These are phyloP conservation scores for Pterocarpus macrocarpus DNA, from an alignment of 306 rosid genomes.

Conservation along the genomic window DNA sequence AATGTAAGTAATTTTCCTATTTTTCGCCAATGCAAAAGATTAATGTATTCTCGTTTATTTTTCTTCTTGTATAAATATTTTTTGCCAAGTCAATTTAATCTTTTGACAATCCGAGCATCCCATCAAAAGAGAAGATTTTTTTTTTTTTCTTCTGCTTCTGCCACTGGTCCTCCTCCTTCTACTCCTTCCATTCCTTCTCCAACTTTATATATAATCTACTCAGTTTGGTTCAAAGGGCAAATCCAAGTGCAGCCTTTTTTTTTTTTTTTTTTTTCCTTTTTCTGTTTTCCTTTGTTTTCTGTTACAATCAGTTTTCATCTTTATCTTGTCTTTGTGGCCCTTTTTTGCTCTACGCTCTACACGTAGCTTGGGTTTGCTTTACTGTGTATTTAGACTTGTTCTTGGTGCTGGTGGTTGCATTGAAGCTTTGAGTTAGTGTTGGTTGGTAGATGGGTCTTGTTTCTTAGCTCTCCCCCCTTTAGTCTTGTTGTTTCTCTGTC, in stretches of 20 bases:
- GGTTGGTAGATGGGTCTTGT: slow-evolving; percentile 53
- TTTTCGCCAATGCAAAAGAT: no score
- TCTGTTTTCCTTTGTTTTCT: no score
- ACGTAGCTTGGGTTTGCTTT: slow-evolving; percentile 29
- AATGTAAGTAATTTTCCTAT: no score
- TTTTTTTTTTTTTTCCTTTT: no score
- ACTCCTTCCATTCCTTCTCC: slow-evolving; percentile 11
- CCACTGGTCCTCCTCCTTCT: not conserved
- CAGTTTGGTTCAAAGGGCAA: not conserved
- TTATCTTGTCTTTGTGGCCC: not conserved
- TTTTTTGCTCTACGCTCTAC: slow-evolving; percentile 1
- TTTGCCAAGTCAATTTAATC: slow-evolving; percentile 12
- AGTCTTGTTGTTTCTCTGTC: not conserved
- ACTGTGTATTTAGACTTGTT: slow-evolving; percentile 52
- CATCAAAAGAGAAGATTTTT: slow-evolving; percentile 7
- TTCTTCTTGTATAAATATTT: not conserved
- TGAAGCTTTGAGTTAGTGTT: slow-evolving; percentile 37
- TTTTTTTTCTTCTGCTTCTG: not conserved
- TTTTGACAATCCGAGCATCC: slow-evolving; percentile 39
- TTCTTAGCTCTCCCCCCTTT: slow-evolving; percentile 37
- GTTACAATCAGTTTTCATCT: no score
- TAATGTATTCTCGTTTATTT: not conserved
- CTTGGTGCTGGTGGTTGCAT: slow-evolving; percentile 54
- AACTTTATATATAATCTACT: not conserved
- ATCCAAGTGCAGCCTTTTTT: not conserved